These are phyloP conservation scores for Hypoxylon sp. DNA, from an alignment of 2,329 filamentous ascomycete genomes.

Conservation along the genomic window DNA sequence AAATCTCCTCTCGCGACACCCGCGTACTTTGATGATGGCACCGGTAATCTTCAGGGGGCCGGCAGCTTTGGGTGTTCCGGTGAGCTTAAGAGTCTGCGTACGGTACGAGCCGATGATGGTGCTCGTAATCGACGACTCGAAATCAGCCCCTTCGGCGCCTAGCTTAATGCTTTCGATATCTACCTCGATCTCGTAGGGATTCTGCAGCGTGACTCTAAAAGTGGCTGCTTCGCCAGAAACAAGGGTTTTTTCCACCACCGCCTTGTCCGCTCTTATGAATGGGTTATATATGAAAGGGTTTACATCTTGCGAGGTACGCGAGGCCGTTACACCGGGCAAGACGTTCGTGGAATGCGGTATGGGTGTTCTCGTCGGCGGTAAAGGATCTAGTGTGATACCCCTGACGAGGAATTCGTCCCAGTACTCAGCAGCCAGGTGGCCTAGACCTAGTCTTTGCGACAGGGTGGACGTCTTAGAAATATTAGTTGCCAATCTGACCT, in stretches of 20 bases:
- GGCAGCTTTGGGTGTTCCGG: conserved; percentile 69
- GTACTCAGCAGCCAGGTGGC: conserved; percentile 79
- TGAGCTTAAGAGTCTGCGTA: conserved; percentile 78
- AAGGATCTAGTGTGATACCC: conserved; percentile 73
- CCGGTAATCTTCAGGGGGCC: conserved; percentile 79
- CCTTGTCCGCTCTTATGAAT: conserved; percentile 75
- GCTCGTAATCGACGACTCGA: conserved; percentile 70
- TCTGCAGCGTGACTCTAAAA: conserved; percentile 87
- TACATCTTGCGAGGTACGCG: conserved; percentile 64
- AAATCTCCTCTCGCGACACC: conserved; percentile 84
- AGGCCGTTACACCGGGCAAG: conserved; percentile 58
- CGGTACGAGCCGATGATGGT: conserved; percentile 81
- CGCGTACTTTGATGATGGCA: conserved; percentile 79
- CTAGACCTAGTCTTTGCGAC: conserved; percentile 76
- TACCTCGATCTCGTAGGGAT: conserved; percentile 91
- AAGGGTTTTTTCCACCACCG: conserved; percentile 70
- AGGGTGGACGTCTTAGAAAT: conserved; percentile 84
- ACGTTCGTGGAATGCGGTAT: conserved; percentile 69
- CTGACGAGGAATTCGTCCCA: conserved; percentile 97
- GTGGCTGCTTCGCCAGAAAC: conserved; percentile 80
- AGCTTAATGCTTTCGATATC: conserved; percentile 84
- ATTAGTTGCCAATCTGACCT: conserved; percentile 82
- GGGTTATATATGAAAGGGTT: conserved; percentile 97
- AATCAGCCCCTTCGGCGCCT: conserved; percentile 75
- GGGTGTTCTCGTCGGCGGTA: conserved; percentile 66